Conservation (phyloP, 805 yeast species). For the Pichia membranifaciens region DNA sequence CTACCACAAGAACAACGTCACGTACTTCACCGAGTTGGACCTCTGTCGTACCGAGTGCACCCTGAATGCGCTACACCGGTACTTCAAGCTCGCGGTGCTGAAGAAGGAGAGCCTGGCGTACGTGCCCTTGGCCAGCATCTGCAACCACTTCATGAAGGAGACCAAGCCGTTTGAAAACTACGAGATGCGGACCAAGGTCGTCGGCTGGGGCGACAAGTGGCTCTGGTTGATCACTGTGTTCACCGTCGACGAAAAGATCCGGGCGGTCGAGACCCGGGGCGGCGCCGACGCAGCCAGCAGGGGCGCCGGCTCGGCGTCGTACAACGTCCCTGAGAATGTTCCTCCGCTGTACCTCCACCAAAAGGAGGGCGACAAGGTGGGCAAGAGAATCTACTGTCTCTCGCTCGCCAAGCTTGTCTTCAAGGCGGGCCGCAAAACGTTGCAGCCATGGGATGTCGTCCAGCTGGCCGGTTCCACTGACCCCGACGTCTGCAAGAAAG, state of each 20-base stretch:
- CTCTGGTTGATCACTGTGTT: slow-evolving; percentile 64
- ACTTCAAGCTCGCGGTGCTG: slow-evolving; percentile 21
- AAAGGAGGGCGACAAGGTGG: slow-evolving; percentile 1
- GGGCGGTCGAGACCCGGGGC: neutral
- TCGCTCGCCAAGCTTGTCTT: slow-evolving; percentile 76
- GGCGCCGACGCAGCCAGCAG: neutral
- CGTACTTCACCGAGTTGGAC: slow-evolving; percentile 79
- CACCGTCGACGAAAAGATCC: slow-evolving; percentile 29
- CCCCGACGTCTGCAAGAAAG: neutral
- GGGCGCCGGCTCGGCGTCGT: too few relatives aligned
- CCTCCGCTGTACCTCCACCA: slow-evolving; percentile 1
- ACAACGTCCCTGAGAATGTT: slow-evolving; percentile 1
- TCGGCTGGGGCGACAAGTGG: slow-evolving; percentile 90
- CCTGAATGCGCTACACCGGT: slow-evolving; percentile 40
- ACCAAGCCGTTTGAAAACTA: slow-evolving; percentile 62
- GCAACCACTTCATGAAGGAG: slow-evolving; percentile 63
- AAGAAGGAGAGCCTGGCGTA: slow-evolving; percentile 42
- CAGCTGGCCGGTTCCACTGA: neutral
- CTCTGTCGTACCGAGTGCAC: slow-evolving; percentile 65
- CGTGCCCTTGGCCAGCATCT: slow-evolving; percentile 72
- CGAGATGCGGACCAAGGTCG: slow-evolving; percentile 48
- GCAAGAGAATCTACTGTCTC: slow-evolving; percentile 38
- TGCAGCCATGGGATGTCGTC: slow-evolving; percentile 42
- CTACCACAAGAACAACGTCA: slow-evolving; percentile 80
- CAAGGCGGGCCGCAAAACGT: slow-evolving; percentile 71